These are phyloP conservation scores for Magnaporthiopsis incrustans DNA, from an alignment of 2,329 filamentous ascomycete genomes.

Conservation along the genomic window DNA sequence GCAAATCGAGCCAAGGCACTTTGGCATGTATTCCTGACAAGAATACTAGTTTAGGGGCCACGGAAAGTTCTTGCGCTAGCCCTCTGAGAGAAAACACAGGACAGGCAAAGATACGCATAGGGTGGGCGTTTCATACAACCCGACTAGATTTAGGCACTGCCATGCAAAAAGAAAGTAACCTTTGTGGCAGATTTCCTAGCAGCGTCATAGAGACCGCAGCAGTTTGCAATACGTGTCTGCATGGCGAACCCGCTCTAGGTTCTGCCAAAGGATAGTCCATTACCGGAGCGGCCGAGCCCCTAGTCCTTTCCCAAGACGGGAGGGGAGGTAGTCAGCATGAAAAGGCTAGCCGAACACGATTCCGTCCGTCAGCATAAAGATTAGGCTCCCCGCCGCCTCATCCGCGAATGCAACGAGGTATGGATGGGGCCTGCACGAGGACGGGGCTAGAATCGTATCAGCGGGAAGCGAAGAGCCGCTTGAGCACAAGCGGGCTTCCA, in stretches of 20 bases:
- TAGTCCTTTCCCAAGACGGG: background rate
- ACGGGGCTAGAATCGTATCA: background rate
- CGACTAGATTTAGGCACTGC: background rate
- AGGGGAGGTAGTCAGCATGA: background rate
- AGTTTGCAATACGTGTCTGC: too few species aligned
- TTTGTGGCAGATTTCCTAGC: background rate
- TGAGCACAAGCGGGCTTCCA: background rate
- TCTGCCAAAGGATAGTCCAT: background rate
- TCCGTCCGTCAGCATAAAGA: background rate
- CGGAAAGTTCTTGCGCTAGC: too few species aligned
- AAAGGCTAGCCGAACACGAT: background rate
- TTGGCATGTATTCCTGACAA: background rate
- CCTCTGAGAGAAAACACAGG: background rate
- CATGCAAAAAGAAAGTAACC: background rate
- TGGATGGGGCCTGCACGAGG: background rate
- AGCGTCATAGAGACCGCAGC: background rate
- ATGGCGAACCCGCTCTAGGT: background rate
- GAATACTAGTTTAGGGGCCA: too few species aligned
- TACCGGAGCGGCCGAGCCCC: background rate
- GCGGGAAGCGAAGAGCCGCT: background rate
- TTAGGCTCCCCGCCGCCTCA: background rate
- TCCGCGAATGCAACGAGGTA: background rate
- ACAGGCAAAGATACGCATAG: background rate
- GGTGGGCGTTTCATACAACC: background rate
- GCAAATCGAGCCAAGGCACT: background rate